Conservation (phyloP, 768 basidiomycete species). For the Mycena floridula region DNA sequence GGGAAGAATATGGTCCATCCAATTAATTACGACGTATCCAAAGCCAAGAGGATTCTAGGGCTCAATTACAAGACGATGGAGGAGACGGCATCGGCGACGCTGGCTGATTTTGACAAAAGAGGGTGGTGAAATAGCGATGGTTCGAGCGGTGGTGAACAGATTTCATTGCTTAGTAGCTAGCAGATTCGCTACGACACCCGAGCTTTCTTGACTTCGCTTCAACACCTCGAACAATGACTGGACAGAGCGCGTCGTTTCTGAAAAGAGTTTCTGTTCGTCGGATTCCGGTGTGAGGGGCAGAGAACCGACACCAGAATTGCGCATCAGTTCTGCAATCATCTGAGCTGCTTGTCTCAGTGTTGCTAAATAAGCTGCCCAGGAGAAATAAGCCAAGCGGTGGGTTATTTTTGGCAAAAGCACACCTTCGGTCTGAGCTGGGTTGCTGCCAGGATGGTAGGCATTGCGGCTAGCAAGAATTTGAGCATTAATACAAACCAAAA, state of each 20-base stretch:
- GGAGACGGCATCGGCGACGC: too few species aligned
- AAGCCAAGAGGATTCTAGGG: too few species aligned
- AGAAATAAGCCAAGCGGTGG: too few species aligned
- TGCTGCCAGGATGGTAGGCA: slow-evolving; percentile 52
- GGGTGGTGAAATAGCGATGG: too few species aligned
- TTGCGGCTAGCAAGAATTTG: slow-evolving; percentile 36
- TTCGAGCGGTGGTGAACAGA: too few species aligned
- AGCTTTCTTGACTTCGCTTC: slow-evolving; percentile 38
- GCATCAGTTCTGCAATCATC: slow-evolving; percentile 40
- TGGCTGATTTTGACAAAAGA: too few species aligned
- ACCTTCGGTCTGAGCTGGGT: slow-evolving; percentile 53
- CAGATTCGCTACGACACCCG: slow-evolving; percentile 34
- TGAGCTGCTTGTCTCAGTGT: slow-evolving; percentile 47
- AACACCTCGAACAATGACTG: slow-evolving; percentile 34
- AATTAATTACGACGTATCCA: too few species aligned
- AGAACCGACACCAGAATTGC: slow-evolving; percentile 60
- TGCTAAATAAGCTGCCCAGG: slow-evolving; percentile 37
- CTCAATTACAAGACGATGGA: too few species aligned
- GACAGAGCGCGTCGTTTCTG: slow-evolving; percentile 28
- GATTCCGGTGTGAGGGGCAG: slow-evolving; percentile 31
- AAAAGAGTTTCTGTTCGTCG: slow-evolving; percentile 33
- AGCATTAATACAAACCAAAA: background rate
- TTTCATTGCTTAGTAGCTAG: too few species aligned
- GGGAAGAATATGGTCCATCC: too few species aligned
- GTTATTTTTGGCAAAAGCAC: slow-evolving; percentile 6